Evolutionary conservation across 208 protist genomes (phyloP).

Genomic region (Trypanosoma melophagium): DNA sequence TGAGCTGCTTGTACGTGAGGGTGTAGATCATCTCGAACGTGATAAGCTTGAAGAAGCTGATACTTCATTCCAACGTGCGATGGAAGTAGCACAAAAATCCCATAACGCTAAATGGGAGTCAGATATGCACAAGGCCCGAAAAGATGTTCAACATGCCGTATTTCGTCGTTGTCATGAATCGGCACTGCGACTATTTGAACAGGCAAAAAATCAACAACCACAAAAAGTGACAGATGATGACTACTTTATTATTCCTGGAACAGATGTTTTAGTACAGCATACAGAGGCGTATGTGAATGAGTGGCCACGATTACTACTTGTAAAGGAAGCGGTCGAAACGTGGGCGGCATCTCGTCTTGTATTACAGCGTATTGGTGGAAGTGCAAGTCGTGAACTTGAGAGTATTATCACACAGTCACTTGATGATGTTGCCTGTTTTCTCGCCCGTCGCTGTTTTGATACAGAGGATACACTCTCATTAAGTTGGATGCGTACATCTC

Average conservation of each 20-base stretch:
- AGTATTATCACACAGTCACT: constrained; percentile 59
- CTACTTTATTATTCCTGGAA: constrained; percentile 76
- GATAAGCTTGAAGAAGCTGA: constrained; percentile 76
- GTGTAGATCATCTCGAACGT: constrained; percentile 54
- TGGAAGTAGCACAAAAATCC: constrained; percentile 79
- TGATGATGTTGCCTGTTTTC: constrained; percentile 60
- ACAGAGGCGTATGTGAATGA: constrained; percentile 75
- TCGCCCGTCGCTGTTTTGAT: constrained; percentile 64
- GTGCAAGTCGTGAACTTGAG: constrained; percentile 36
- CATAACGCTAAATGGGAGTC: constrained; percentile 84
- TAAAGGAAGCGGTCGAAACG: constrained; percentile 83
- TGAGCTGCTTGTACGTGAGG: constrained; percentile 85
- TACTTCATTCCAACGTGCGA: constrained; percentile 62
- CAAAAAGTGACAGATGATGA: constrained; percentile 64
- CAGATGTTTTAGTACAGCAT: constrained; percentile 71
- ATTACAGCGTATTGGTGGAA: constrained; percentile 54
- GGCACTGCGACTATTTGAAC: constrained; percentile 75
- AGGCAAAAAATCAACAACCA: constrained; percentile 35
- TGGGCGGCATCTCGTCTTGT: constrained; percentile 71
- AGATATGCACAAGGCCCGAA: constrained; percentile 70
- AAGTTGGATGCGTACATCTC: constrained; percentile 61
- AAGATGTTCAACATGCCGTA: constrained; percentile 79
- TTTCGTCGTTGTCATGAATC: constrained; percentile 86
- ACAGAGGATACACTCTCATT: constrained; percentile 41
- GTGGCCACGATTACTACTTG: constrained; percentile 78